These are phyloP conservation scores for Cordyceps pruinosa DNA, from an alignment of 2,329 filamentous ascomycete species.

Conservation along the genomic window DNA sequence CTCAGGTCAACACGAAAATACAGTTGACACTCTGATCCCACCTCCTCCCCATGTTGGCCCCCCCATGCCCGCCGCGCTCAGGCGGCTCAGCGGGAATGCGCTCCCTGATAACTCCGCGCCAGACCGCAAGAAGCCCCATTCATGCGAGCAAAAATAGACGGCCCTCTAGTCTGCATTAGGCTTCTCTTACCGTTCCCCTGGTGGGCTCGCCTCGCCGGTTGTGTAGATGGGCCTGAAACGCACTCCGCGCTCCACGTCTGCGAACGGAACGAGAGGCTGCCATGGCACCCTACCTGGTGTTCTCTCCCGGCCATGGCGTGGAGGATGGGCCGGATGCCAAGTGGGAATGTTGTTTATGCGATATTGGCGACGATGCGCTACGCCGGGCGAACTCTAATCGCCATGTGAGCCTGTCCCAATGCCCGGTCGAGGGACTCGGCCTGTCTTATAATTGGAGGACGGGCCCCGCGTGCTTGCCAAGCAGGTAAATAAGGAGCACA, in stretches of 20 bases:
- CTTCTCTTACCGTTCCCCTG: neutral
- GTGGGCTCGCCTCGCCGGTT: neutral
- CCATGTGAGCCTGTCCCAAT: neutral
- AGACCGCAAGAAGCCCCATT: neutral
- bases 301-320: neutral
- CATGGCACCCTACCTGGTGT: neutral
- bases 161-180: neutral
- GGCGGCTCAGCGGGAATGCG: neutral
- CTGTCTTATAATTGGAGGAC: neutral
- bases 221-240: conserved; percentile 7
- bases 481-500: neutral
- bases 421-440: neutral
- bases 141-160: neutral
- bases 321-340: neutral
- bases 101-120: neutral
- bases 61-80: neutral
- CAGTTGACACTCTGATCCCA: too few relatives aligned
- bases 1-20: too few relatives aligned
- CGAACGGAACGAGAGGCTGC: neutral
- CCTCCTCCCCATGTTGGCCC: too few relatives aligned
- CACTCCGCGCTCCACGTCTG: neutral
- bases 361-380: neutral
- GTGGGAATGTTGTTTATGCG: neutral
- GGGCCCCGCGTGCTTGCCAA: neutral
- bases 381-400: neutral